Percentiles rank a stretch among this genome's conserved stretches.
These are phyloP conservation scores for Arctium lappa DNA, from an alignment of 129 eudicot genomes.

Conservation along the genomic window DNA sequence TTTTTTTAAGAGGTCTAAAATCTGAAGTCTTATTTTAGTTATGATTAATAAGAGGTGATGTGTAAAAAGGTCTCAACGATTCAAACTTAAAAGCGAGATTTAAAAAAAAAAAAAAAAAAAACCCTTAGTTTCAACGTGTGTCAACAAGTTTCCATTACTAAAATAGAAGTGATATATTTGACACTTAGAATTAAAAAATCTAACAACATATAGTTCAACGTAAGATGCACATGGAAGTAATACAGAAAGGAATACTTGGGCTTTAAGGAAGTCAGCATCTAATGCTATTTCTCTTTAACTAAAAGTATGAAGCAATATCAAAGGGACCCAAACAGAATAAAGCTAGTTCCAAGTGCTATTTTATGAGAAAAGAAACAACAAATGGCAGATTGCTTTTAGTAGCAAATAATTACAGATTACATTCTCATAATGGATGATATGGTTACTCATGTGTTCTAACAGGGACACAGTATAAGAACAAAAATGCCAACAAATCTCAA, in stretches of 20 bases:
- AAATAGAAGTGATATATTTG: background rate
- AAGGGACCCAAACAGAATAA: slow-evolving; percentile 27
- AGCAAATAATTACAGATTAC: slow-evolving; percentile 19
- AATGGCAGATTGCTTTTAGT: background rate
- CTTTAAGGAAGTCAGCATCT: slow-evolving; percentile 26
- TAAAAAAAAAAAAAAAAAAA: too few species aligned
- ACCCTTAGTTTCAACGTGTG: background rate
- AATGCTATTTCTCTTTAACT: slow-evolving; percentile 15
- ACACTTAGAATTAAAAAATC: background rate
- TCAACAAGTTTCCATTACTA: background rate
- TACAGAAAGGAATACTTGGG: slow-evolving; percentile 1
- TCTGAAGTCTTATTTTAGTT: too few species aligned
- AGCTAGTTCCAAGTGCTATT: slow-evolving; percentile 13
- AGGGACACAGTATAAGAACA: background rate
- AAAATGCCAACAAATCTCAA: too few species aligned
- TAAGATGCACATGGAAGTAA: background rate
- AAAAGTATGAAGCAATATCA: slow-evolving; percentile 28
- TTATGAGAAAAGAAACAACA: slow-evolving; percentile 23
- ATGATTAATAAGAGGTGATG: too few species aligned
- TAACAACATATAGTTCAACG: background rate
- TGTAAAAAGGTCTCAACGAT: too few species aligned
- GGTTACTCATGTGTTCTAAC: slow-evolving; percentile 26
- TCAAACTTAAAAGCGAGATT: too few species aligned
- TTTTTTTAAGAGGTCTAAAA: too few species aligned
- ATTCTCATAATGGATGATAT: slow-evolving; percentile 10